phyloP scores from a whole-genome alignment of 2,329 filamentous ascomycete species.

The Colletotrichum scovillei region DNA sequence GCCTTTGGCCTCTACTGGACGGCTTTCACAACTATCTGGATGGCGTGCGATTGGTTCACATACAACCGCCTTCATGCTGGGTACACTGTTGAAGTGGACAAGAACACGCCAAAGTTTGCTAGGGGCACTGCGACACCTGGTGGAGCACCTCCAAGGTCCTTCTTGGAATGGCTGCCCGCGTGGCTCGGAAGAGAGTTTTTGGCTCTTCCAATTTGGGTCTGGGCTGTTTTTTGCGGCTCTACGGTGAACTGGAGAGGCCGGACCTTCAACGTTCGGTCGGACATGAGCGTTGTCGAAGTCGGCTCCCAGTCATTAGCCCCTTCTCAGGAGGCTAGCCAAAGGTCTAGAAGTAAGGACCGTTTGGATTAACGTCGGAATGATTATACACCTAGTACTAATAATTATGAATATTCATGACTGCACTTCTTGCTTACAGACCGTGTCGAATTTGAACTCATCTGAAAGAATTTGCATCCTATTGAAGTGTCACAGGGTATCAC shows the following conservation, averaged over 20 bases:
- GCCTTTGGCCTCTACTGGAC: conserved; percentile 76
- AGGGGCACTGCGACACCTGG: conserved; percentile 52
- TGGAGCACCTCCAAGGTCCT: conserved; percentile 62
- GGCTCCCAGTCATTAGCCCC: conserved; percentile 23
- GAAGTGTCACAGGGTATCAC: too few relatives aligned
- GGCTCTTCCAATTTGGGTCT: conserved; percentile 89
- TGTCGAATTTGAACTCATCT: too few relatives aligned
- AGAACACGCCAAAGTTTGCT: conserved; percentile 81
- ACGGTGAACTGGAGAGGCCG: conserved; percentile 90
- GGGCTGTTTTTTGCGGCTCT: conserved; percentile 88
- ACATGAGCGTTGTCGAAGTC: conserved; percentile 78
- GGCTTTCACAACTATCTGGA: conserved; percentile 75
- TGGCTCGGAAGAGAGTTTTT: conserved; percentile 88
- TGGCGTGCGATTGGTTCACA: conserved; percentile 77
- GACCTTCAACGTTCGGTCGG: conserved; percentile 82
- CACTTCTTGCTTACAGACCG: neutral
- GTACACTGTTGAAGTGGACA: conserved; percentile 75
- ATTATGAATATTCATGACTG: neutral
- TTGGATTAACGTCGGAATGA: conserved; percentile 12
- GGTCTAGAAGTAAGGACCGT: conserved; percentile 32
- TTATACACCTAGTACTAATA: neutral
- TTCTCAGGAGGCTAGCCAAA: neutral
- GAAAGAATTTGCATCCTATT: too few relatives aligned
- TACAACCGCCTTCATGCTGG: conserved; percentile 81
- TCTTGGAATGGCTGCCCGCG: conserved; percentile 79